Evolutionary conservation across 768 basidiomycete genomes (phyloP), one percentile per base, ranked within the genome.

Genomic region (Pholiota molesta): DNA sequence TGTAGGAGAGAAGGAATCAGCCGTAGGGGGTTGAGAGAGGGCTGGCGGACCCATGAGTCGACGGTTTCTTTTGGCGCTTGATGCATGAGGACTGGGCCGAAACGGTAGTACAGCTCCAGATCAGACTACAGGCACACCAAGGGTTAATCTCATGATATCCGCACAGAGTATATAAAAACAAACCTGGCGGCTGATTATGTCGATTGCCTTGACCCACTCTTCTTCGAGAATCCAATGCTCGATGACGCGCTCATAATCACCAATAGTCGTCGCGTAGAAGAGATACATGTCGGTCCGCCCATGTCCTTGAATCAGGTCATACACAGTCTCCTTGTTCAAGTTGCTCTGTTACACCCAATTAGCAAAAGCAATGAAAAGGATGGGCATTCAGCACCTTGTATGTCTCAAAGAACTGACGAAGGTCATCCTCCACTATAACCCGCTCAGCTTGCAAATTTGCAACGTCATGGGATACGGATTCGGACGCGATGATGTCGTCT

Each of bases 171-270:
- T 19, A 28, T 11, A 52, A 21, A 57, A 52, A 65, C 62, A 31
- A 67, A 93, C 94, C 86, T 97, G 95, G 52, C 94, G 85, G 69
- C 86, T 96, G 62, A 98, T 85, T n/a, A 90, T 83, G 60, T 94
- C 91, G 59, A 99, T 90, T 0, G 94, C 96, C 68, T 94, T 92
- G 17, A 80, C 64, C 97, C 97, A 99, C 61, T 94, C 84, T 72
- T 97, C 95, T 73, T 97, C 93, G 59, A 92, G 79, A 42, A 99
- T 81, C 90, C 93, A 97, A 71, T 99, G 90, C 66, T 94, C 92
- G 10, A 96, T 85, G 11, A 99, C 94, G 11, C 92, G 87, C 61
- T 86, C 87, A 68, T 82, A 83, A 74, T 99, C 96, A 16, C 91
- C 90, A 45, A 96, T 83, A 17, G 86, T 79, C 2, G 85, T 86